A percentile compares a stretch with the other conserved stretches of the same genome.
Conservation (phyloP, 305 asterid species). For the Withania somnifera region DNA sequence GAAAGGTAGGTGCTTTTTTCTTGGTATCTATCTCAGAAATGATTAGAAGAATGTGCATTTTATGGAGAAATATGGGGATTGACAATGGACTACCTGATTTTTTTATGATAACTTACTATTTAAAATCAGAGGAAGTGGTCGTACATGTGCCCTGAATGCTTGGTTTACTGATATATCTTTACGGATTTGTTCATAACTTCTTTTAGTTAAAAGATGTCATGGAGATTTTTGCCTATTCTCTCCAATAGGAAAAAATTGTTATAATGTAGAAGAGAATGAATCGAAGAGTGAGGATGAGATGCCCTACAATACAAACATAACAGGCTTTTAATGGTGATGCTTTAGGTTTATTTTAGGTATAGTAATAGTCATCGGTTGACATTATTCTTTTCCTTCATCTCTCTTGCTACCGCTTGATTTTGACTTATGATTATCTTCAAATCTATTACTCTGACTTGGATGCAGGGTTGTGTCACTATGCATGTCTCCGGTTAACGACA, state of each 20-base stretch:
- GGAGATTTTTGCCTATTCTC: not conserved
- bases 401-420: not conserved
- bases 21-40: not conserved
- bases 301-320: not conserved
- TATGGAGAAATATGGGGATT: not conserved
- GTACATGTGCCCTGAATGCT: not conserved
- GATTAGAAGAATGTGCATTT: not conserved
- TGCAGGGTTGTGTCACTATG: constrained; percentile 86
- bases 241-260: not conserved
- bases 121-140: not conserved
- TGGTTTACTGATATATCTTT: not conserved
- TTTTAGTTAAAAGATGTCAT: not conserved
- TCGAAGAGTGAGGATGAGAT: not conserved
- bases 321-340: not conserved
- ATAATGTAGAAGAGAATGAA: not conserved
- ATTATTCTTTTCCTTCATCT: not conserved
- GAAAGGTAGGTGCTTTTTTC: constrained; percentile 42
- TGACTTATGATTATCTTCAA: not conserved
- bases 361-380: not conserved
- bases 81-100: not conserved
- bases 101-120: not conserved
- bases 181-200: not conserved
- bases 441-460: constrained; percentile 7
- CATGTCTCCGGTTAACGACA: constrained; percentile 90
- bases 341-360: not conserved